Evolutionary conservation across 805 yeast species (phyloP).

Genomic region (Wickerhamomyces ciferrii): DNA sequence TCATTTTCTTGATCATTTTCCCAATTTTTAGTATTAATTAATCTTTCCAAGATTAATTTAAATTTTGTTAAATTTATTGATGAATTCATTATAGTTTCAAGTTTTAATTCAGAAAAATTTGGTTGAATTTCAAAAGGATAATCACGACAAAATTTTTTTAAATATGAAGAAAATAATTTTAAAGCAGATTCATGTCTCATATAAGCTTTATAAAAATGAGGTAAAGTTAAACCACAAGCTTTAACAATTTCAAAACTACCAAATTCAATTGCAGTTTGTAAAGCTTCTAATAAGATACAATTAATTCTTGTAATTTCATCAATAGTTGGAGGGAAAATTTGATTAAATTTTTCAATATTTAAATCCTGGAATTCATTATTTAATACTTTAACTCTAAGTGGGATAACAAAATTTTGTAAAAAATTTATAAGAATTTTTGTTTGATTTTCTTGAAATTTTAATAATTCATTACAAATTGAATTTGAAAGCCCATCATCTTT

Average conservation of each 20-base stretch:
- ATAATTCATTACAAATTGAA: conserved; percentile 60
- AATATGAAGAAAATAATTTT: conserved; percentile 47
- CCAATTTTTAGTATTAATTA: conserved; percentile 48
- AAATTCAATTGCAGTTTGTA: conserved; percentile 57
- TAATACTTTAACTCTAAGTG: conserved; percentile 66
- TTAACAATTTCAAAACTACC: conserved; percentile 75
- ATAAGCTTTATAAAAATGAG: conserved; percentile 88
- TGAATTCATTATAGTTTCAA: conserved; percentile 60
- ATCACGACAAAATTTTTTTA: conserved; percentile 35
- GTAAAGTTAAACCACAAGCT: conserved; percentile 78
- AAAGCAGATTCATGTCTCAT: conserved; percentile 94
- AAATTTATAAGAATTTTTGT: conserved; percentile 70
- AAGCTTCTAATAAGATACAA: conserved; percentile 74
- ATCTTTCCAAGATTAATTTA: conserved; percentile 61
- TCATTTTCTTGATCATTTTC: conserved; percentile 19
- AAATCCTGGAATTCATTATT: conserved; percentile 45
- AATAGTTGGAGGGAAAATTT: conserved; percentile 88
- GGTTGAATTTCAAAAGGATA: conserved; percentile 25
- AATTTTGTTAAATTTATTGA: conserved; percentile 68
- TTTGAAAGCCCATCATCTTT: conserved; percentile 35
- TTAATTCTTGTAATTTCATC: conserved; percentile 91
- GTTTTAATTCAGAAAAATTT: conserved; percentile 41
- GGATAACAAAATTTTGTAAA: conserved; percentile 73
- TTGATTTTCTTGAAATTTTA: conserved; percentile 67
- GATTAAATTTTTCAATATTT: conserved; percentile 64